Evolutionary conservation across 2,329 filamentous ascomycete genomes (phyloP).

Genomic region (Macrophomina tecta): DNA sequence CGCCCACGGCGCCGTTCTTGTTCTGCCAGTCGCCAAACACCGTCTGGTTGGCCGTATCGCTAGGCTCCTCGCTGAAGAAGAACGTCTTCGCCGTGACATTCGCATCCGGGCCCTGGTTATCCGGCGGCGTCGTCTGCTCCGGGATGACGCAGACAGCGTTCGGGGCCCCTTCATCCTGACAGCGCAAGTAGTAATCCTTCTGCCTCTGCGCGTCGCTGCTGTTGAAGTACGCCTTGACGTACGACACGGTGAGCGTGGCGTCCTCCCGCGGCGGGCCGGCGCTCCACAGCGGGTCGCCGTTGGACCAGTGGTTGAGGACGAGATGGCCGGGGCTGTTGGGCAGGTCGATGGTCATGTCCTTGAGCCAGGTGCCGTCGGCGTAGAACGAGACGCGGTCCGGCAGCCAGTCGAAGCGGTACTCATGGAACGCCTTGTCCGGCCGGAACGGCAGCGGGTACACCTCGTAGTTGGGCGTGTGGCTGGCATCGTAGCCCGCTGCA

Average conservation of each 20-base stretch:
- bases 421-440: conserved; percentile 70
- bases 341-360: conserved; percentile 62
- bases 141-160: conserved; percentile 39
- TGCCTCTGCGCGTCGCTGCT: conserved; percentile 55
- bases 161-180: conserved; percentile 39
- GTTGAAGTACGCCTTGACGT: conserved; percentile 83
- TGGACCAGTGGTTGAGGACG: conserved; percentile 78
- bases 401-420: conserved; percentile 80
- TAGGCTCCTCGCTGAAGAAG: conserved; percentile 41
- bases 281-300: conserved; percentile 74
- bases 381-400: conserved; percentile 70
- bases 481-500: conserved; percentile 66
- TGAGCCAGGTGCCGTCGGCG: conserved; percentile 66
- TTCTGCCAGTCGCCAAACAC: conserved; percentile 31
- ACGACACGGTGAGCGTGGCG: conserved; percentile 68
- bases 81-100: conserved; percentile 41
- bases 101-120: conserved; percentile 34
- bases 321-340: conserved; percentile 69
- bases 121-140: conserved; percentile 39
- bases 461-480: conserved; percentile 63
- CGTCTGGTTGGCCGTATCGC: conserved; percentile 40
- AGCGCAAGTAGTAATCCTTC: conserved; percentile 40
- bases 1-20: not conserved
- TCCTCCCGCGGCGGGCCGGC: conserved; percentile 70
- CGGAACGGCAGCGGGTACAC: conserved; percentile 68